phyloP scores from a whole-genome alignment of 2,329 filamentous ascomycete species.

The Diaporthe velutina region DNA sequence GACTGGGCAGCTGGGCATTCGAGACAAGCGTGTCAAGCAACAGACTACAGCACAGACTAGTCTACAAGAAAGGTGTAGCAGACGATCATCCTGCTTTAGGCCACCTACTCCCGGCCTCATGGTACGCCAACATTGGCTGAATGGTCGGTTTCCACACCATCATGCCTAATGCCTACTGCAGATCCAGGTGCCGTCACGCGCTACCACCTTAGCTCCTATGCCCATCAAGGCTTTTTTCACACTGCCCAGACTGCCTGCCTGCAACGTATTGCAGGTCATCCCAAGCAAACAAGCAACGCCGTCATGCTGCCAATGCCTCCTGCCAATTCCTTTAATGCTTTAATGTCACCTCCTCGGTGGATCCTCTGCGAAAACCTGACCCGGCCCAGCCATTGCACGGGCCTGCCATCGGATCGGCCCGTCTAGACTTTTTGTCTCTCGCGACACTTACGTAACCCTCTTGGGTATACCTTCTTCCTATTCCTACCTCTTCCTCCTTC shows the following conservation, averaged over 20 bases:
- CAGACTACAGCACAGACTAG: background rate
- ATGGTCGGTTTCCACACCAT: background rate
- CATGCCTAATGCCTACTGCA: slow-evolving; percentile 14
- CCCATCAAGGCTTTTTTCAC: background rate
- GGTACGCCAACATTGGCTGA: background rate
- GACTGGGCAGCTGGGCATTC: slow-evolving; percentile 4
- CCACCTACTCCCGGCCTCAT: background rate
- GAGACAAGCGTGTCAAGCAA: background rate
- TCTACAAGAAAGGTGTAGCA: background rate
- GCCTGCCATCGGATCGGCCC: slow-evolving; percentile 16
- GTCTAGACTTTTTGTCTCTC: background rate
- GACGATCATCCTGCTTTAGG: background rate
- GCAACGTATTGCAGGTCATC: background rate
- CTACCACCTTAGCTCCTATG: background rate
- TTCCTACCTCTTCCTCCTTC: background rate
- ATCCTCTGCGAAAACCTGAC: background rate
- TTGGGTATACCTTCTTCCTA: background rate
- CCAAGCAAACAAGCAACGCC: background rate
- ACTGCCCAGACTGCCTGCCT: background rate
- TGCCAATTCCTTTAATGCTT: background rate
- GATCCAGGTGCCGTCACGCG: background rate
- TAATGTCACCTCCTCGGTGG: background rate
- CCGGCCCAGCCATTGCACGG: background rate
- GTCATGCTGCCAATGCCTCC: background rate
- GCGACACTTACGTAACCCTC: background rate